Conservation (phyloP, 768 basidiomycete genomes). For the Gymnopilus junonius region DNA sequence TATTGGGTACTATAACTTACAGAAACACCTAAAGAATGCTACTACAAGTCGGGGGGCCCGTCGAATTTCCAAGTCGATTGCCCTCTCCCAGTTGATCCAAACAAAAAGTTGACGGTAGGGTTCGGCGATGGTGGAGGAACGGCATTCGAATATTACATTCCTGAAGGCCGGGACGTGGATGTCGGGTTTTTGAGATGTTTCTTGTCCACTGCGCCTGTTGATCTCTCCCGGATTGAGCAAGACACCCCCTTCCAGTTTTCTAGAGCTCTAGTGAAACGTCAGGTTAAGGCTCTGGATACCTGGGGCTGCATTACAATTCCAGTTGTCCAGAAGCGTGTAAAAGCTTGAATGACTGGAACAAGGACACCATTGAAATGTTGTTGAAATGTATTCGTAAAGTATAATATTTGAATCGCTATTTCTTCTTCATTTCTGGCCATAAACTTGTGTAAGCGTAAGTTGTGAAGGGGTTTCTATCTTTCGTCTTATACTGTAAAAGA, state of each 20-base stretch:
- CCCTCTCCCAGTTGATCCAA: conserved; percentile 1
- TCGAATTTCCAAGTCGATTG: background rate
- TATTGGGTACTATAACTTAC: background rate
- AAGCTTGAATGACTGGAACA: too few relatives aligned
- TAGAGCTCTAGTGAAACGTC: background rate
- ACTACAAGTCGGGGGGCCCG: background rate
- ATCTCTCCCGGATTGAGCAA: conserved; percentile 31
- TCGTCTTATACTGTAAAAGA: too few relatives aligned
- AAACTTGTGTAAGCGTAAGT: too few relatives aligned
- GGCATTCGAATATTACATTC: conserved; percentile 24
- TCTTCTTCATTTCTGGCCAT: too few relatives aligned
- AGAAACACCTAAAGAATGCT: background rate
- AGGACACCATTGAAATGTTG: too few relatives aligned
- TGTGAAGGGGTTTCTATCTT: too few relatives aligned
- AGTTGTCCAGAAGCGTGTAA: conserved; percentile 3
- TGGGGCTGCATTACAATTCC: conserved; percentile 9
- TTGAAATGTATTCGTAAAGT: too few relatives aligned
- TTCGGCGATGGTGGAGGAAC: conserved; percentile 30
- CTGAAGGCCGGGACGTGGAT: conserved; percentile 28
- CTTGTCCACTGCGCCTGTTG: conserved; percentile 31
- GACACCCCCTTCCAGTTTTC: conserved; percentile 25
- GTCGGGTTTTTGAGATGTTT: conserved; percentile 40
- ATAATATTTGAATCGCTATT: too few relatives aligned
- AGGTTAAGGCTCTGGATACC: background rate
- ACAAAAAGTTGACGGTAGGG: conserved; percentile 31